A percentile compares a stretch with the other conserved stretches of the same genome.
Evolutionary conservation across 2,329 filamentous ascomycete species (phyloP).

Genomic region (Scolecobasidium constrictum): DNA sequence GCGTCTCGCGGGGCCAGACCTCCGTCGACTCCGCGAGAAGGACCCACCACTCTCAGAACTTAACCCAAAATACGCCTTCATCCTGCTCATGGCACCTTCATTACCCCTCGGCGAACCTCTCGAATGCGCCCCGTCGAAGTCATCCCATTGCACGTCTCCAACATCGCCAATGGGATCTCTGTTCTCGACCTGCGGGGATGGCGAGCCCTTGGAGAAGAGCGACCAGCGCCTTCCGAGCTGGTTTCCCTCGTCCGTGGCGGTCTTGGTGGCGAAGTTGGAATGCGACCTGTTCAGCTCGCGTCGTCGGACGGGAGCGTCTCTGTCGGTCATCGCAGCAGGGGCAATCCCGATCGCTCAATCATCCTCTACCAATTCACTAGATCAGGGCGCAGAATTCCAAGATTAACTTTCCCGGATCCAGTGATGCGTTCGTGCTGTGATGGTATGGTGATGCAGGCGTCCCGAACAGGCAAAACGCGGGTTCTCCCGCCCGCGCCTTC

Average conservation of each 20-base stretch:
- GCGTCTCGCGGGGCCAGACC: not conserved
- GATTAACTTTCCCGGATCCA: no score
- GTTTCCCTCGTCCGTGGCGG: conserved; percentile 33
- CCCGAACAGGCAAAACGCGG: no score
- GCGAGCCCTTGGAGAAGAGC: conserved; percentile 7
- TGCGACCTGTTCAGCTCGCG: conserved; percentile 13
- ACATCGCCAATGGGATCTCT: not conserved
- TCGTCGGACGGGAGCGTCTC: not conserved
- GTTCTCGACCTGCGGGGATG: not conserved
- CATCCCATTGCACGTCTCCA: not conserved
- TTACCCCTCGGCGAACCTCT: not conserved
- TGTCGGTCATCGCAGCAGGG: no score
- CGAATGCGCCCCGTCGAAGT: not conserved
- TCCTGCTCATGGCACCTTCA: no score
- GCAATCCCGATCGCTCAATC: no score
- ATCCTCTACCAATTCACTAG: no score
- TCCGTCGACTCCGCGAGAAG: not conserved
- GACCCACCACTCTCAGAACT: no score
- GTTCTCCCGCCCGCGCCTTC: no score
- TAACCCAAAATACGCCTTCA: no score
- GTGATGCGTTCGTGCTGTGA: no score
- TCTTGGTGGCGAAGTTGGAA: conserved; percentile 34
- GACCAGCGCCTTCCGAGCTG: conserved; percentile 31
- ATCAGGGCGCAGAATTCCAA: no score
- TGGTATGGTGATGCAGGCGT: no score